Conservation (phyloP, 805 yeast genomes). For the Danielozyma ontarioensis region DNA sequence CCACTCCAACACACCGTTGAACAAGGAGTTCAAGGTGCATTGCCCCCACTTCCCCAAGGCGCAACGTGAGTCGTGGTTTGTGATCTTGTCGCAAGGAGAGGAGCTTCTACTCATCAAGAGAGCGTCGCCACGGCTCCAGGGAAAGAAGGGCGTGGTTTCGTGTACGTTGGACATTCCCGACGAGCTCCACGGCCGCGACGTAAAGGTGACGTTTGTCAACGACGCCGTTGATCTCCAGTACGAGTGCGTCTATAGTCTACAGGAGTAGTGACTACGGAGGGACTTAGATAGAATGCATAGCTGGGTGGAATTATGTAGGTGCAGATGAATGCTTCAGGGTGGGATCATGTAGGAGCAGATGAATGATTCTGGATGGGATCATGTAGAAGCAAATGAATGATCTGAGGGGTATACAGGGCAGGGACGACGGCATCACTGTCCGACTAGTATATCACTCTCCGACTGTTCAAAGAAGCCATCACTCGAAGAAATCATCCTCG, state of each 20-base stretch:
- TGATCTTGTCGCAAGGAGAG: conserved; percentile 49
- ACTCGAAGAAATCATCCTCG: conserved; percentile 26
- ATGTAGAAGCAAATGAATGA: too few species aligned
- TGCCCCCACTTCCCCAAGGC: conserved; percentile 82
- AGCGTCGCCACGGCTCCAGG: conserved; percentile 52
- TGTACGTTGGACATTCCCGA: conserved; percentile 48
- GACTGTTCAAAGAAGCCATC: too few species aligned
- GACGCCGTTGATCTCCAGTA: conserved; percentile 64
- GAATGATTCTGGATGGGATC: too few species aligned
- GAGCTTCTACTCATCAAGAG: conserved; percentile 68
- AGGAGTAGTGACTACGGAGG: too few species aligned
- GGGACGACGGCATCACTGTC: too few species aligned
- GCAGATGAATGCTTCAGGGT: too few species aligned
- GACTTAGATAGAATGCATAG: too few species aligned
- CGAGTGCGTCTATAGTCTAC: too few species aligned
- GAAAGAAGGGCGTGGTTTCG: conserved; percentile 32
- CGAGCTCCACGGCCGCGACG: conserved; percentile 40
- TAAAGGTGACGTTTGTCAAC: conserved; percentile 49
- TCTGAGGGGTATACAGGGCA: too few species aligned
- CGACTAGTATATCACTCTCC: too few species aligned
- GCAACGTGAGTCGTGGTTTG: conserved; percentile 93
- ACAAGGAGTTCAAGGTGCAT: conserved; percentile 60
- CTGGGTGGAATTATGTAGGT: too few species aligned
- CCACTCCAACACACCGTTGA: conserved; percentile 49
- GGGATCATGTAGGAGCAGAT: too few species aligned